phyloP scores from a whole-genome alignment of 225 moss, liverwort and hornwort genomes.

The Antitrichia curtipendula region DNA sequence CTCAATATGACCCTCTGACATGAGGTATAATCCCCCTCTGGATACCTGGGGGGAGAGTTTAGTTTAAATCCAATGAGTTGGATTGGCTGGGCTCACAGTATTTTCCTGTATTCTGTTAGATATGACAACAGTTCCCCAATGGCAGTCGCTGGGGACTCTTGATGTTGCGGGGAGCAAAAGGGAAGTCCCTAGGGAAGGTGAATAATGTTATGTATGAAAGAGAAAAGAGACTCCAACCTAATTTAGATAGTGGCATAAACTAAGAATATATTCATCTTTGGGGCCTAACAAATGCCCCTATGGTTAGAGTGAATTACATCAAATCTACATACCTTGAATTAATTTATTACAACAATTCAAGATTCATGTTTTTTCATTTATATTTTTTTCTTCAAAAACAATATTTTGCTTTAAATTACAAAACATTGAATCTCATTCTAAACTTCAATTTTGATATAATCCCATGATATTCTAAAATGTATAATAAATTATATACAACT shows the following conservation, averaged over 20 bases:
- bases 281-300: fast-evolving
- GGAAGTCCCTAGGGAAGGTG: no score
- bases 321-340: neutral
- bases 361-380: neutral
- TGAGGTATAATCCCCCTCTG: no score
- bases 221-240: neutral
- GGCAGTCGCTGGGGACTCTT: no score
- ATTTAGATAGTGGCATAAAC: neutral
- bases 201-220: no score
- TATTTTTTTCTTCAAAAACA: neutral
- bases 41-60: no score
- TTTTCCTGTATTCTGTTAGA: no score
- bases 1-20: no score
- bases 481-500: neutral
- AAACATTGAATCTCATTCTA: neutral
- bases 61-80: no score
- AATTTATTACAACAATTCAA: neutral
- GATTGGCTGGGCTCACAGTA: no score
- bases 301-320: neutral
- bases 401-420: neutral
- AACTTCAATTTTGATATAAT: neutral
- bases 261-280: neutral
- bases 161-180: no score
- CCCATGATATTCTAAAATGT: neutral
- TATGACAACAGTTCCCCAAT: no score